These are phyloP conservation scores for Candida gorgasii DNA, from an alignment of 805 yeast species.

Conservation along the genomic window DNA sequence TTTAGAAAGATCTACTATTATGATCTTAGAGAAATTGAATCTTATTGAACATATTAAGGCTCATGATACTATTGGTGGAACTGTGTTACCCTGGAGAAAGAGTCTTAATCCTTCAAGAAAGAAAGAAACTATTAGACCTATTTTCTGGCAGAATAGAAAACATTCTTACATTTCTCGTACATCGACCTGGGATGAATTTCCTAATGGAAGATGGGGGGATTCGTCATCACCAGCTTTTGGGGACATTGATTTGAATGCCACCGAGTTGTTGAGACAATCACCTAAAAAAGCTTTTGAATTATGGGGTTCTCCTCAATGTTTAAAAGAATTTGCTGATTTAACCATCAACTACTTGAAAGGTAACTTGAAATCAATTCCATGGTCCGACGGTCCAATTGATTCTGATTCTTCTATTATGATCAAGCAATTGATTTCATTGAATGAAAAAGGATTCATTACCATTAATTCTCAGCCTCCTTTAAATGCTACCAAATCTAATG, in stretches of 20 bases:
- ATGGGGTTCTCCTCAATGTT: slow-evolving; percentile 79
- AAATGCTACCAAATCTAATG: slow-evolving; percentile 72
- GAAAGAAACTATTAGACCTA: slow-evolving; percentile 85
- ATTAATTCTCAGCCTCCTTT: slow-evolving; percentile 94
- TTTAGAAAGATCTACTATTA: slow-evolving; percentile 84
- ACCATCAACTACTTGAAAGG: slow-evolving; percentile 74
- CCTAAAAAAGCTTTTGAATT: slow-evolving; percentile 76
- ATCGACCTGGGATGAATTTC: slow-evolving; percentile 96
- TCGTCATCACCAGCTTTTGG: slow-evolving; percentile 97
- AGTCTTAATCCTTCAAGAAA: slow-evolving; percentile 78
- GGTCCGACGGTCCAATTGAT: slow-evolving; percentile 92
- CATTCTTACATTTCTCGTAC: slow-evolving; percentile 87
- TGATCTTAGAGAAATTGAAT: slow-evolving; percentile 77
- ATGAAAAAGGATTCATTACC: slow-evolving; percentile 69
- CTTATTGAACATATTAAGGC: slow-evolving; percentile 48
- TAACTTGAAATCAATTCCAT: slow-evolving; percentile 73
- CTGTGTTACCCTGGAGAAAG: slow-evolving; percentile 82
- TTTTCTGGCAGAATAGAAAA: slow-evolving; percentile 94
- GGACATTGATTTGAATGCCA: slow-evolving; percentile 79
- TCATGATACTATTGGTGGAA: slow-evolving; percentile 41
- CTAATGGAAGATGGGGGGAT: slow-evolving; percentile 99
- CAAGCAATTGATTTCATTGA: slow-evolving; percentile 59
- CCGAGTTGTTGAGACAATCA: slow-evolving; percentile 78
- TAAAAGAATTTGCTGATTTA: slow-evolving; percentile 61
- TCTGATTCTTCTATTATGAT: slow-evolving; percentile 69